Conservation (phyloP, 2,329 filamentous ascomycete genomes). For the Monosporascus ibericus region DNA sequence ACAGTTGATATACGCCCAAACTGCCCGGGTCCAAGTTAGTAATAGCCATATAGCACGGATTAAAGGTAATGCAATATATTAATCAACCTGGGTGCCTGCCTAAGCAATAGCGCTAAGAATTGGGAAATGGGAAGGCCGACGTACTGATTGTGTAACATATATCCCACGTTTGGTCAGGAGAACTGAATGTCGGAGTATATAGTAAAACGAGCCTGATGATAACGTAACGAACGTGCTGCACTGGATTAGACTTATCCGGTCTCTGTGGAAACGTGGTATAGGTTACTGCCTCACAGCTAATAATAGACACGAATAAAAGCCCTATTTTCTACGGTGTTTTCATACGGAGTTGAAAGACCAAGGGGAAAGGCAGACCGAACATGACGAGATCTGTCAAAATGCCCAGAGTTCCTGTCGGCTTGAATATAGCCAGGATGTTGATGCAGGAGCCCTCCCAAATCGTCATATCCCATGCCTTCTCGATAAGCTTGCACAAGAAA, state of each 20-base stretch:
- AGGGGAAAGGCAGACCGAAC: not conserved
- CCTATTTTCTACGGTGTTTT: not conserved
- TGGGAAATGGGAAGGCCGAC: not conserved
- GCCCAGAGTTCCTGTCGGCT: not conserved
- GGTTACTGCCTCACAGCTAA: not conserved
- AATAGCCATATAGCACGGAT: not conserved
- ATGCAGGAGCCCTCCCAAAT: not conserved
- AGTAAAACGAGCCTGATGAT: not conserved
- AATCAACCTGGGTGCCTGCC: no score
- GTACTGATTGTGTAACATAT: not conserved
- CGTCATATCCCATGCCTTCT: not conserved
- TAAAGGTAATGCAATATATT: not conserved
- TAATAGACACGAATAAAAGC: not conserved
- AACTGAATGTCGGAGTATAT: not conserved
- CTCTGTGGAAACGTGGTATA: not conserved
- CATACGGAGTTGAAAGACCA: not conserved
- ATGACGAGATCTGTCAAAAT: not conserved
- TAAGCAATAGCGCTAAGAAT: no score
- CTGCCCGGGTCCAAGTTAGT: not conserved
- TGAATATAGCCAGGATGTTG: not conserved
- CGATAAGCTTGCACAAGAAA: not conserved
- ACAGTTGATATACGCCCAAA: not conserved
- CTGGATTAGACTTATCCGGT: not conserved
- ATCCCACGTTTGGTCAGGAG: not conserved
- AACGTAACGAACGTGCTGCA: not conserved